Evolutionary conservation across 768 basidiomycete genomes (phyloP).

Genomic region (Russula emetica): DNA sequence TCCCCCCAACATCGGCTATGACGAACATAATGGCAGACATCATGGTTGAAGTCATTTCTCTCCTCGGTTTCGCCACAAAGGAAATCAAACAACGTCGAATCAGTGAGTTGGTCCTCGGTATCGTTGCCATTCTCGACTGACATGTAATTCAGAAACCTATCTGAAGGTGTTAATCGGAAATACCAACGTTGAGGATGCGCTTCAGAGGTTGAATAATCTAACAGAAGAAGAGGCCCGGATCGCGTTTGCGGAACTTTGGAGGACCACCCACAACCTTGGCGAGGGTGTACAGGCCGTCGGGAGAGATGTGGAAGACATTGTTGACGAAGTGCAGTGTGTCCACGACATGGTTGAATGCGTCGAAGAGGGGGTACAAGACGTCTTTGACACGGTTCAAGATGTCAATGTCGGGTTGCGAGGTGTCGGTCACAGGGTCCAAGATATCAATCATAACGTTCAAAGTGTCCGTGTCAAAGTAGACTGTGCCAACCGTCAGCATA

Average conservation of each 20-base stretch:
- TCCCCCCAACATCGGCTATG: neutral
- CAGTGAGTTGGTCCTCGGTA: neutral
- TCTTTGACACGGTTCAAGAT: neutral
- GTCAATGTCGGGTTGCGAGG: neutral
- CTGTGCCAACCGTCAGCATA: neutral
- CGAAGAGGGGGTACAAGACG: neutral
- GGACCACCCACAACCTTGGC: neutral
- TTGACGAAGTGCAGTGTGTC: neutral
- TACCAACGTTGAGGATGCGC: neutral
- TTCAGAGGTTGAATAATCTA: neutral
- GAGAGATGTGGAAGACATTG: neutral
- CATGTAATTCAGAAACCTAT: neutral
- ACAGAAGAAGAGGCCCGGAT: neutral
- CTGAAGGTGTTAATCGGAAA: neutral
- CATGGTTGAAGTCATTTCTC: neutral
- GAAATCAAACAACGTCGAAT: neutral
- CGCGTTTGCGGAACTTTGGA: neutral
- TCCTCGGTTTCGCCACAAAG: conserved; percentile 9
- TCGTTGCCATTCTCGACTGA: neutral
- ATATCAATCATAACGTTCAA: neutral
- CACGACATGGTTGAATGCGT: neutral
- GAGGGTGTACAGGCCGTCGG: neutral
- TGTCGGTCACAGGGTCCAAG: neutral
- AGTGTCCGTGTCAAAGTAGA: neutral
- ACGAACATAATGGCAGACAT: neutral